Evolutionary conservation across 441 rosid genomes (phyloP).

Genomic region (Populus hybrid): DNA sequence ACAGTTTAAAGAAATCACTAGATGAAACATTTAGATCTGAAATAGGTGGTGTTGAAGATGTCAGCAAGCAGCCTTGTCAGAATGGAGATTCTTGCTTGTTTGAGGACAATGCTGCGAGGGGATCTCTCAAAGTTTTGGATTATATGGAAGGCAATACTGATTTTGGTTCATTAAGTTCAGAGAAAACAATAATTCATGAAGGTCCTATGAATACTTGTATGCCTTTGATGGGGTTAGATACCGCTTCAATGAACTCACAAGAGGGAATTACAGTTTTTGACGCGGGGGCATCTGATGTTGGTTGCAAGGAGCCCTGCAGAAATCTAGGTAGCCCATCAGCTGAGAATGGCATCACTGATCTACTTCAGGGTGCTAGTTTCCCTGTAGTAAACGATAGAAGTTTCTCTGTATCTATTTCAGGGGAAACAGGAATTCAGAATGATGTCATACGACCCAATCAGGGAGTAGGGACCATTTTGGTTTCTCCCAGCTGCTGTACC

Average conservation of each 20-base stretch:
- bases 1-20: constrained; percentile 20
- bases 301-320: constrained; percentile 26
- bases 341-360: constrained; percentile 30
- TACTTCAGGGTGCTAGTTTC: constrained; percentile 16
- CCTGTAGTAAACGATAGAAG: constrained; percentile 11
- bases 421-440: constrained; percentile 22
- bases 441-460: constrained; percentile 19
- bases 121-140: constrained; percentile 21
- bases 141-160: constrained; percentile 24
- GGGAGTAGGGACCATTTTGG: constrained; percentile 13
- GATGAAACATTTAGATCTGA: constrained; percentile 23
- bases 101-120: constrained; percentile 26
- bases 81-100: constrained; percentile 22
- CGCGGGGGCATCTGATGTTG: constrained; percentile 22
- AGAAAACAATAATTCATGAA: constrained; percentile 27
- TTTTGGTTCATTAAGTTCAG: constrained; percentile 33
- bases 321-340: constrained; percentile 20
- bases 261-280: constrained; percentile 31
- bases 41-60: constrained; percentile 26
- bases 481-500: constrained; percentile 24
- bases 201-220: constrained; percentile 25
- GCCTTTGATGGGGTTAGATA: constrained; percentile 17
- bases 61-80: constrained; percentile 23
- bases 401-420: constrained; percentile 19
- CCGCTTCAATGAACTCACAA: constrained; percentile 18